phyloP scores from a whole-genome alignment of 148 eudicot species.

The Rhododendron ferrugineum region DNA sequence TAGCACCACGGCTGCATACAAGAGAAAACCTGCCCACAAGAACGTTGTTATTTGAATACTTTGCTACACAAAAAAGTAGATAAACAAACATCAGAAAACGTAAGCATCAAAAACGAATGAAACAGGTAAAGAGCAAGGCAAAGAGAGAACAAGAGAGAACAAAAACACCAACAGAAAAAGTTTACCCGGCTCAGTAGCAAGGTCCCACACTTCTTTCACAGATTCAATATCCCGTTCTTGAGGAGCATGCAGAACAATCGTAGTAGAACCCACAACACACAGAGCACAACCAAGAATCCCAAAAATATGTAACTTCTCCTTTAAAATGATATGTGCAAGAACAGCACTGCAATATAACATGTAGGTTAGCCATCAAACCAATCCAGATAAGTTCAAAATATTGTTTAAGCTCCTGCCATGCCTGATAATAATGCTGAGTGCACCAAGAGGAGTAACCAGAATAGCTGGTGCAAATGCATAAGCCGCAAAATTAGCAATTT shows the following conservation, averaged over 20 bases:
- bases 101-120: not conserved
- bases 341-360: constrained; percentile 55
- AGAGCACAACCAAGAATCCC: constrained; percentile 75
- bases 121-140: not conserved
- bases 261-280: constrained; percentile 79
- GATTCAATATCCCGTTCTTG: constrained; percentile 67
- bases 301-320: constrained; percentile 66
- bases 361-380: constrained; percentile 17
- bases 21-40: constrained; percentile 53
- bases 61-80: not conserved
- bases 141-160: not conserved
- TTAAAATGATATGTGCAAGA: constrained; percentile 65
- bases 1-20: constrained; percentile 56
- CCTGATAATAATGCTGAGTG: constrained; percentile 85
- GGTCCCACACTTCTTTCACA: constrained; percentile 70
- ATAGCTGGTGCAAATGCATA: constrained; percentile 94
- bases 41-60: not conserved
- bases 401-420: constrained; percentile 3
- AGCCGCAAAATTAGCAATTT: constrained; percentile 81
- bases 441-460: constrained; percentile 86
- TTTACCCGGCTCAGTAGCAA: constrained; percentile 84
- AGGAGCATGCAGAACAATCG: constrained; percentile 84
- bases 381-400: not conserved
- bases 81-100: not conserved
- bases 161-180: not conserved